A percentile compares a stretch with the other conserved stretches of the same genome.
Conservation (phyloP, 345 rosid genomes). For the Chamaenerion angustifolium region DNA sequence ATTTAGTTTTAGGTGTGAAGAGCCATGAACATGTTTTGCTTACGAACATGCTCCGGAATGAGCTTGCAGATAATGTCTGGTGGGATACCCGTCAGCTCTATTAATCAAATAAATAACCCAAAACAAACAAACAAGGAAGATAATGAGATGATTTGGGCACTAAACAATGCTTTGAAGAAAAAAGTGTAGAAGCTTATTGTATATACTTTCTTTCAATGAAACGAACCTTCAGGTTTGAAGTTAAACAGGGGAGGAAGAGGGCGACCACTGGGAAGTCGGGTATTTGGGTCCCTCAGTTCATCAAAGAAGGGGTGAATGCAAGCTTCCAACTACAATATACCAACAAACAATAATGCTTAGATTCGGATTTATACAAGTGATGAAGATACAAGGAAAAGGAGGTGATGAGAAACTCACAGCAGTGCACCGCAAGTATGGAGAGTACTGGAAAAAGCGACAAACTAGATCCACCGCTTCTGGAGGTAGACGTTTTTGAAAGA, state of each 20-base stretch:
- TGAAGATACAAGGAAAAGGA: not conserved
- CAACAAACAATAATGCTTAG: not conserved
- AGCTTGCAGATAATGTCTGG: slow-evolving; percentile 51
- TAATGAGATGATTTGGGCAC: not conserved
- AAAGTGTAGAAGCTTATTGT: too few species aligned
- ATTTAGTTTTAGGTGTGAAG: slow-evolving; percentile 26
- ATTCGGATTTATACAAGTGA: not conserved
- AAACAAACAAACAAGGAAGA: not conserved
- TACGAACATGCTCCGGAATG: slow-evolving; percentile 78
- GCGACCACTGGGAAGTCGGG: slow-evolving; percentile 85
- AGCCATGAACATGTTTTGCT: slow-evolving; percentile 89
- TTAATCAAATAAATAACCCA: not conserved
- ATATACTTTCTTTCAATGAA: not conserved
- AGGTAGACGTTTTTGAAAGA: slow-evolving; percentile 77
- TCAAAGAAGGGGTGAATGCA: slow-evolving; percentile 83
- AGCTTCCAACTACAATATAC: slow-evolving; percentile 59
- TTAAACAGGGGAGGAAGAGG: slow-evolving; percentile 91
- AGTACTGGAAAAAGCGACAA: slow-evolving; percentile 89
- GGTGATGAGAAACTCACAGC: slow-evolving; percentile 47
- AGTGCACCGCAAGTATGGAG: slow-evolving; percentile 91
- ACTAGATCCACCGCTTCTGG: slow-evolving; percentile 98
- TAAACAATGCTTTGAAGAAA: not conserved
- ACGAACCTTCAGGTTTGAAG: slow-evolving; percentile 60
- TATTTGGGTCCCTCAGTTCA: slow-evolving; percentile 74
- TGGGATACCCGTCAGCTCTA: slow-evolving; percentile 73